phyloP scores from a whole-genome alignment of 78 protist genomes.

The Capsaspora owczarzaki region DNA sequence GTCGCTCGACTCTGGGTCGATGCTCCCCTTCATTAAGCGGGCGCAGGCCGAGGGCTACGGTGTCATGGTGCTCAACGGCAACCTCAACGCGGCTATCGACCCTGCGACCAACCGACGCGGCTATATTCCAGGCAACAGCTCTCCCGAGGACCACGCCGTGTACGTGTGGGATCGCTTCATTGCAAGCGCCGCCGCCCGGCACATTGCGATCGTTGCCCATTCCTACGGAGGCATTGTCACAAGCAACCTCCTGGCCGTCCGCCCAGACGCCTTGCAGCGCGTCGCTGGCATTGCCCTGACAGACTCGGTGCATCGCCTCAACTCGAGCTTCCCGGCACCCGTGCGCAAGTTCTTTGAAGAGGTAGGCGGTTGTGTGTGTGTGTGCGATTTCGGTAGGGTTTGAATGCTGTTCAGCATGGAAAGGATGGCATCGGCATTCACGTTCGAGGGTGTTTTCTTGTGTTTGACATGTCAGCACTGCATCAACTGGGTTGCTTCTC shows the following conservation, averaged over 20 bases:
- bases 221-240: slow-evolving; percentile 42
- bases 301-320: neutral
- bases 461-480: neutral
- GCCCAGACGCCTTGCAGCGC: neutral
- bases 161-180: slow-evolving; percentile 14
- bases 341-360: neutral
- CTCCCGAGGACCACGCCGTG: slow-evolving; percentile 25
- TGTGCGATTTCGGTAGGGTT: neutral
- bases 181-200: slow-evolving; percentile 16
- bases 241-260: neutral
- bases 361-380: neutral
- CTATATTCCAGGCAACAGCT: slow-evolving; percentile 20
- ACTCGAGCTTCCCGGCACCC: too few species aligned
- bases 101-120: too few species aligned
- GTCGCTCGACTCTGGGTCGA: slow-evolving; percentile 20
- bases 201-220: slow-evolving; percentile 41
- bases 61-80: slow-evolving; percentile 28
- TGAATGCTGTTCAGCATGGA: too few species aligned
- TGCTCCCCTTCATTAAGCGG: slow-evolving; percentile 5
- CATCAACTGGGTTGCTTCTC: neutral
- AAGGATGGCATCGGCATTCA: too few species aligned
- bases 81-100: too few species aligned
- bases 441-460: neutral
- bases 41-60: slow-evolving; percentile 17
- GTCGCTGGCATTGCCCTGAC: slow-evolving; percentile 25